Percentiles rank a stretch among this genome's conserved stretches.
Conservation (phyloP, 2,329 filamentous ascomycete species). For the Clathrospora elynae region DNA sequence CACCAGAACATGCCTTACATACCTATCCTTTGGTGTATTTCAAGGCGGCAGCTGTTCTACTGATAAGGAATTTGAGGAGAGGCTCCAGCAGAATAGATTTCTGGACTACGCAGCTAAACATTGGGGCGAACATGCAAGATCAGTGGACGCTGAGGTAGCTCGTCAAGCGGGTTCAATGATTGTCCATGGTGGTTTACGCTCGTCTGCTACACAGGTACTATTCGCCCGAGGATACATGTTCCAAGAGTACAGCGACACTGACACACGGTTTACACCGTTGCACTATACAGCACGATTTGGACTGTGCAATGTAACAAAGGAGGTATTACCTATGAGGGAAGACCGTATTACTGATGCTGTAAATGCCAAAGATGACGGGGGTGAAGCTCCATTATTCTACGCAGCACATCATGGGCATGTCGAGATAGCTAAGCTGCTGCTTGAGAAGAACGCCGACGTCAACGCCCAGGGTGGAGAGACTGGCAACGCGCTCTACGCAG, state of each 20-base stretch:
- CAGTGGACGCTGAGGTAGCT: slow-evolving; percentile 12
- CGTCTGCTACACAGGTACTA: slow-evolving; percentile 9
- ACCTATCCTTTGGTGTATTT: slow-evolving; percentile 36
- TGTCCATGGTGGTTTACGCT: slow-evolving; percentile 2
- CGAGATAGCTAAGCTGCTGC: too few relatives aligned
- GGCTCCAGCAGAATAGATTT: slow-evolving; percentile 26
- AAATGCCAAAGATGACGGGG: slow-evolving; percentile 13
- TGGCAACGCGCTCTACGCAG: too few relatives aligned
- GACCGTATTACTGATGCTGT: slow-evolving; percentile 3
- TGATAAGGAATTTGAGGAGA: slow-evolving; percentile 21
- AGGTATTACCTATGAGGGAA: slow-evolving; percentile 8
- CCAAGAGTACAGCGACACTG: slow-evolving; percentile 8
- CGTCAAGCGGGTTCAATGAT: slow-evolving; percentile 8
- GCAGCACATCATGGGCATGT: slow-evolving; percentile 19
- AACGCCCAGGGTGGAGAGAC: too few relatives aligned
- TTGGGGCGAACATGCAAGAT: slow-evolving; percentile 32
- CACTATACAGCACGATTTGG: slow-evolving; percentile 20
- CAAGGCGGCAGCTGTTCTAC: slow-evolving; percentile 15
- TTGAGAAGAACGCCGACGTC: too few relatives aligned
- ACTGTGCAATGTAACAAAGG: slow-evolving; percentile 13
- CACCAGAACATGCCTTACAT: slow-evolving; percentile 35
- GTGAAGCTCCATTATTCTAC: slow-evolving; percentile 12
- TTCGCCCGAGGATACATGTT: slow-evolving; percentile 9
- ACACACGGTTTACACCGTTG: slow-evolving; percentile 13
- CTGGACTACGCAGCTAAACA: slow-evolving; percentile 35